A percentile compares a stretch with the other conserved stretches of the same genome.
Evolutionary conservation across 176 grass and related monocot genomes (phyloP).

Genomic region (Oryza meridionalis): DNA sequence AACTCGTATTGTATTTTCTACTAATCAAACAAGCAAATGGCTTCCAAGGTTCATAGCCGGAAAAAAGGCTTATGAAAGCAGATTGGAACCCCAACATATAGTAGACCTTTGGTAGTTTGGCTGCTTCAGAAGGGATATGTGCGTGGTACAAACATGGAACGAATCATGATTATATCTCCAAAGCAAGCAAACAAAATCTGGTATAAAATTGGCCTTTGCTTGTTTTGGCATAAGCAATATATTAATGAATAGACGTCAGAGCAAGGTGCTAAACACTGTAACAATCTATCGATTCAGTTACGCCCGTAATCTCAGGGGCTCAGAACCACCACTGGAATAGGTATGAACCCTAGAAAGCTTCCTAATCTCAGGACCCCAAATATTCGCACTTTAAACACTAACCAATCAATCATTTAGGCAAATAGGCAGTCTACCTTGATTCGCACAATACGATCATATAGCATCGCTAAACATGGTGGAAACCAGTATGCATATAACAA

Average conservation of each 20-base stretch:
- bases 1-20: neutral
- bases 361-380: conserved; percentile 1
- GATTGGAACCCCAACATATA: neutral
- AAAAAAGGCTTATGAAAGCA: neutral
- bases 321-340: neutral
- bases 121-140: neutral
- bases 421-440: neutral
- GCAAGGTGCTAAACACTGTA: neutral
- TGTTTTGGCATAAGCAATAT: neutral
- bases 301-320: neutral
- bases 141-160: neutral
- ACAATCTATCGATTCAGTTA: conserved; percentile 3
- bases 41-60: neutral
- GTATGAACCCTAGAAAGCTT: neutral
- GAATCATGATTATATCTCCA: neutral
- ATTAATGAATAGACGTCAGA: neutral
- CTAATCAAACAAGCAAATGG: neutral
- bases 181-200: neutral
- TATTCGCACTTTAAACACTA: neutral
- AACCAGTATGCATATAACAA: conserved; percentile 6
- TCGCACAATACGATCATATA: neutral
- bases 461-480: neutral
- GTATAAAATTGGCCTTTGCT: neutral
- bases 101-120: neutral
- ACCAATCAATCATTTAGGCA: neutral